A percentile compares a stretch with the other conserved stretches of the same genome.
phyloP scores from a whole-genome alignment of 768 basidiomycete species.

The Jaapia argillacea region DNA sequence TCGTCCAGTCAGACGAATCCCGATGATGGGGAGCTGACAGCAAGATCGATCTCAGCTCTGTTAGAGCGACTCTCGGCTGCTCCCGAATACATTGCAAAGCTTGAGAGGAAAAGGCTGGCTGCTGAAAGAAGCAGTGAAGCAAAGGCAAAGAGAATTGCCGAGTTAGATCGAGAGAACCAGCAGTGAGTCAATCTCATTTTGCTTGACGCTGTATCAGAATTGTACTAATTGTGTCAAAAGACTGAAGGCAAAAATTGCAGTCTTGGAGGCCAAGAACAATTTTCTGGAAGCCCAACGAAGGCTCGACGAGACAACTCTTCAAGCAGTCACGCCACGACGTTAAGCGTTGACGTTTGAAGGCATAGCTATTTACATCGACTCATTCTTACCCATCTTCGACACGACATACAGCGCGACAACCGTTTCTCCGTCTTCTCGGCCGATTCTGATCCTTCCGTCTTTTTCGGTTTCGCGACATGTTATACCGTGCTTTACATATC shows the following conservation, averaged over 20 bases:
- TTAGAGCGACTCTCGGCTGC: slow-evolving; percentile 11
- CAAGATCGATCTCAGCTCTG: no score
- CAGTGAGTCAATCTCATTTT: neutral
- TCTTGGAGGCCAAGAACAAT: slow-evolving; percentile 6
- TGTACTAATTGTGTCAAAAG: neutral
- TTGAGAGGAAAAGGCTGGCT: slow-evolving; percentile 29
- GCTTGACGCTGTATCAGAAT: neutral
- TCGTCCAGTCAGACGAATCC: no score
- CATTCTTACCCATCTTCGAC: no score
- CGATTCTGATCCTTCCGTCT: no score
- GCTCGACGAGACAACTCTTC: neutral
- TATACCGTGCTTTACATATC: no score
- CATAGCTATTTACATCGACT: no score
- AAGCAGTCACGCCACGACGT: neutral
- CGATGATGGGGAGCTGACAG: no score
- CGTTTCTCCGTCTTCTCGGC: no score
- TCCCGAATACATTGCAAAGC: slow-evolving; percentile 21
- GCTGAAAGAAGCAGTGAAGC: slow-evolving; percentile 23
- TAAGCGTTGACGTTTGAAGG: no score
- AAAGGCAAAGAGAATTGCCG: slow-evolving; percentile 15
- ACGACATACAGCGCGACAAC: no score
- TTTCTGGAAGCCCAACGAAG: slow-evolving; percentile 1
- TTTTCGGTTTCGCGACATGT: no score
- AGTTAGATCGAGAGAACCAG: neutral
- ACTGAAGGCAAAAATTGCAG: neutral